A percentile compares a stretch with the other conserved stretches of the same genome.
Evolutionary conservation across 768 basidiomycete species (phyloP).

Genomic region (Mycena galopus): DNA sequence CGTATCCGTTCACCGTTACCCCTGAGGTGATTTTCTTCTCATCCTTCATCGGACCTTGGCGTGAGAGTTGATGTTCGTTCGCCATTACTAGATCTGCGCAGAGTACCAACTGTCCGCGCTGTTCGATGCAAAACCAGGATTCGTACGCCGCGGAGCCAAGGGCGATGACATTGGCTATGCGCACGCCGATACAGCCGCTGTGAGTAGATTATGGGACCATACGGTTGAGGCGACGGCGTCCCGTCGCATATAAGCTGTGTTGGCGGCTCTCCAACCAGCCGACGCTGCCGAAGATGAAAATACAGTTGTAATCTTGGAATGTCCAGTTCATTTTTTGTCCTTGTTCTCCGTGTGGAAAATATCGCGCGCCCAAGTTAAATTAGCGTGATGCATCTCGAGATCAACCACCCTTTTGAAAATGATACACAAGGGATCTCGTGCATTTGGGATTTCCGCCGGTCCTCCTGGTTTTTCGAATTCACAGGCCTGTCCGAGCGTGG

Average conservation of each 20-base stretch:
- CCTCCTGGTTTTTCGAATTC: neutral
- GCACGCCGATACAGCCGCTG: slow-evolving; percentile 19
- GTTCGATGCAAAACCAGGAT: slow-evolving; percentile 29
- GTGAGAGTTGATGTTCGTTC: neutral
- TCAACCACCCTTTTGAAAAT: too few relatives aligned
- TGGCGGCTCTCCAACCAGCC: neutral
- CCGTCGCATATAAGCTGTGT: neutral
- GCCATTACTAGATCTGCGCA: slow-evolving; percentile 24
- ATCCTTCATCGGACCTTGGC: neutral
- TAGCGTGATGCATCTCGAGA: too few relatives aligned
- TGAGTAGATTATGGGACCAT: slow-evolving; percentile 39
- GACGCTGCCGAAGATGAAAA: neutral
- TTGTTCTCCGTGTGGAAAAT: too few relatives aligned
- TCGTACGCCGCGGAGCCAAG: slow-evolving; percentile 31
- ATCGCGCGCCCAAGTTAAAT: too few relatives aligned
- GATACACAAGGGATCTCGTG: too few relatives aligned
- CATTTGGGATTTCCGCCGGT: neutral
- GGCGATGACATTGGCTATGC: slow-evolving; percentile 39
- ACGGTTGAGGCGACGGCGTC: slow-evolving; percentile 30
- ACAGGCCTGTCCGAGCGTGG: neutral
- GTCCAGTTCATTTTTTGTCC: too few relatives aligned
- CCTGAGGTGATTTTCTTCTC: slow-evolving; percentile 26
- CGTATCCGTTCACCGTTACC: slow-evolving; percentile 31
- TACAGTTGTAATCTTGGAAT: neutral
- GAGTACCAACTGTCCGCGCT: slow-evolving; percentile 35